Conservation (phyloP, 352 stramenopile genomes). For the Pythium biforme region DNA sequence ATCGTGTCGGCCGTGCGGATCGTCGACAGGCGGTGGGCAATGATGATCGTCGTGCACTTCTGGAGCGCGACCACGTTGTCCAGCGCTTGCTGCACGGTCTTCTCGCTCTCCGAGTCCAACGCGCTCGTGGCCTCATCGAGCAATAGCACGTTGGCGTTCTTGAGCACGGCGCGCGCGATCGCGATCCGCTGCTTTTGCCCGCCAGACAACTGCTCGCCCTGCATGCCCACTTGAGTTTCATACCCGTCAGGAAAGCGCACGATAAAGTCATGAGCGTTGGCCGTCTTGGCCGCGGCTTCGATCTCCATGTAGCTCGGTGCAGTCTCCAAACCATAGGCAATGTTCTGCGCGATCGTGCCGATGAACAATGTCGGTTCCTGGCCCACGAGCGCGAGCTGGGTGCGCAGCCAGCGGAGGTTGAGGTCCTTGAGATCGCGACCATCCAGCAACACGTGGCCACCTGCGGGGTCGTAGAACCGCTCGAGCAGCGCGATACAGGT, state of each 20-base stretch:
- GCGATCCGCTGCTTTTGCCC: conserved; percentile 94
- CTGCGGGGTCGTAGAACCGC: conserved; percentile 1
- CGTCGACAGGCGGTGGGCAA: conserved; percentile 45
- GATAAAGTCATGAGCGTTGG: conserved; percentile 38
- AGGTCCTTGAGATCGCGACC: too few relatives aligned
- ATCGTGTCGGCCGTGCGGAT: conserved; percentile 13
- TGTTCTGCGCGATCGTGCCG: too few relatives aligned
- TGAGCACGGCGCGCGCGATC: conserved; percentile 73
- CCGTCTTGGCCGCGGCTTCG: conserved; percentile 28
- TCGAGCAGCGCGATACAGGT: conserved; percentile 3
- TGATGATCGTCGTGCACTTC: conserved; percentile 58
- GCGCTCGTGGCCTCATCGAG: neutral
- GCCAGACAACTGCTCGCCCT: conserved; percentile 50
- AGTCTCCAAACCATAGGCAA: too few relatives aligned
- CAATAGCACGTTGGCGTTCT: neutral
- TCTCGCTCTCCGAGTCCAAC: conserved; percentile 35
- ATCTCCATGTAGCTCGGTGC: too few relatives aligned
- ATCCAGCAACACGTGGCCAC: neutral
- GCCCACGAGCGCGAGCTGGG: too few relatives aligned
- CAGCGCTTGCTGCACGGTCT: conserved; percentile 38
- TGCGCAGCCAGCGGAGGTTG: too few relatives aligned
- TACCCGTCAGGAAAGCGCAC: conserved; percentile 22
- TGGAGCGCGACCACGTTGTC: conserved; percentile 22
- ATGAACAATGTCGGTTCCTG: too few relatives aligned
- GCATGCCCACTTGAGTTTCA: neutral